Base-by-base conservation (phyloP, 2,329 filamentous ascomycete genomes). In the Xylaria sp. region DNA sequence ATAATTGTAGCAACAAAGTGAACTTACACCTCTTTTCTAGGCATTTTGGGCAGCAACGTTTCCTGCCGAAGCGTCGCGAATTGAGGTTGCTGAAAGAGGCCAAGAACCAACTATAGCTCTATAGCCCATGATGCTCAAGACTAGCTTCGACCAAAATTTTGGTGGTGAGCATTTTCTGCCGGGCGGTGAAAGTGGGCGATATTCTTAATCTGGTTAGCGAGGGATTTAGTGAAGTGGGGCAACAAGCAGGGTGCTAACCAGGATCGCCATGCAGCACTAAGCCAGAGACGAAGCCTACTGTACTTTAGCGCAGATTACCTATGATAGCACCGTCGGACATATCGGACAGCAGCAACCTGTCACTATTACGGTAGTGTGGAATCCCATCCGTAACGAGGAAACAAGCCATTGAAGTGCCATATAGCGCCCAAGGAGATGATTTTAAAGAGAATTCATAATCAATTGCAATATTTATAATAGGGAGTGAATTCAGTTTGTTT, bases 21-120 rank as follows among this genome's bases (percentile, higher is more conserved):
- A 10, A 68, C 70, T 64, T 69, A 73, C 71, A 73, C 67, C 49
- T 69, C 70, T 37, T 72, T 73, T 54, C 65, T 69, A 44, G 67
- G 62, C 71, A 72, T 72, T 15, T 63, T 73, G 67, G 21, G 48
- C 52, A 25, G 27, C 31, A 5, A 13, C n/a, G 3, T 47, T 38
- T 53, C 21, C 49, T 44, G 31, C 53, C 13, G 29, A 31, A 51
- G 43, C 25, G 48, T 51, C 47, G 56, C 35, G 21, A 35, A 48
- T 38, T 55, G 37, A 27, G 54, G 29, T 51, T 56, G 43, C 40
- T 40, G 53, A 21, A 6, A 25, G 19, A 54, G 35, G 37, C 21
- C 37, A 31, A 49, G 49, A 54, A 31, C 43, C 15, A 6, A 33
- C 17, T 11, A 43, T 15, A 38, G 46, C 51, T 49, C 25, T 51